Base-by-base conservation (phyloP, 441 rosid genomes). In the Pelargonium cotyledonis region DNA sequence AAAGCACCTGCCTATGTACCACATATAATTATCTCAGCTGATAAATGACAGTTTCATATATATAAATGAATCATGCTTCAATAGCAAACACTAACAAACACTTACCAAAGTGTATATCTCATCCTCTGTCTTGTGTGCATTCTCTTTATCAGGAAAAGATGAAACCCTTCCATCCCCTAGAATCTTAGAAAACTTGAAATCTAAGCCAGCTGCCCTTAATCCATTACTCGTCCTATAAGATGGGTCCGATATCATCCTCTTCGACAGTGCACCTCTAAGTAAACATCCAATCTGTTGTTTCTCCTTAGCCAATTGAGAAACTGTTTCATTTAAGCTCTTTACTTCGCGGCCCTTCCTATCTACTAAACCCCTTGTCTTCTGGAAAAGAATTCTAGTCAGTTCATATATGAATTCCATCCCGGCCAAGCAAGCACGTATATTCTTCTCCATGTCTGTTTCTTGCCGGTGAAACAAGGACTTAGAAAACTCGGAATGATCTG, bases 341-440 rank as follows among this genome's bases (percentile, higher is more conserved):
- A 85, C 68, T 77, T 89, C 86, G 40, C 29, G 76, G 70, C 68
- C 85, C 77, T 82, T 94, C 80, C 85, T 85, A 72, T 84, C 88
- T 44, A 88, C 76, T 66, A 85, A 73, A 84, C 76, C 81, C 74
- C 73, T 81, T 51, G 87, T 71, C 80, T 87, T 87, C 73, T 70
- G 83, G 75, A 74, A 77, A 73, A 86, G 83, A 67, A 88, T 83
- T 78, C 81, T 79, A 8, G 82, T 77, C 58, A 95, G 76, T 78
- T 91, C 88, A 21, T 80, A 74, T 60, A 91, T 82, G 49, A 96
- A 95, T 67, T 91, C 97, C 97, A 85, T 83, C 72, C 97, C 96
- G 0, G 97, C 96, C 74, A 88, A 76, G 31, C 90, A 88, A 66
- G 96, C 96, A 51, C 92, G 90, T 35, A 88, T 71, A 68, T 87